Conservation (phyloP, 2,329 filamentous ascomycete species). For the Verticillium zaregamsianum region DNA sequence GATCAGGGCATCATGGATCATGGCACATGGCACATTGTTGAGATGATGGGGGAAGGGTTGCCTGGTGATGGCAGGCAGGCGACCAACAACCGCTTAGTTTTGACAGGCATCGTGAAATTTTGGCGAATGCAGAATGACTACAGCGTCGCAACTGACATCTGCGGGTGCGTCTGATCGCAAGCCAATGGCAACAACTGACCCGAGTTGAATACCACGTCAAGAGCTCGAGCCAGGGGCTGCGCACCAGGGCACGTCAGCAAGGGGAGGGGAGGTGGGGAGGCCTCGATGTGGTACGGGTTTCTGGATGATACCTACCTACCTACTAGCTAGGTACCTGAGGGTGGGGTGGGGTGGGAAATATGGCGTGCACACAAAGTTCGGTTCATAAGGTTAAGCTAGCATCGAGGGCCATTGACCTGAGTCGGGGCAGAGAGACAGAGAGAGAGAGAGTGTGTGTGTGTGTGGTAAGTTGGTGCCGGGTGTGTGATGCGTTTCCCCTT, state of each 20-base stretch:
- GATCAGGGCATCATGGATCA: not conserved
- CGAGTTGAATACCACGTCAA: not conserved
- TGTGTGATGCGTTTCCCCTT: too few relatives aligned
- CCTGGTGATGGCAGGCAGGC: not conserved
- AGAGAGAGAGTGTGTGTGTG: too few relatives aligned
- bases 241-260: not conserved
- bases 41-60: not conserved
- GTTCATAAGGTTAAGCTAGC: not conserved
- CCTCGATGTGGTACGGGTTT: not conserved
- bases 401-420: not conserved
- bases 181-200: not conserved
- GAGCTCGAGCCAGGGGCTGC: not conserved
- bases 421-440: not conserved
- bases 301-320: too few relatives aligned
- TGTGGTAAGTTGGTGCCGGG: too few relatives aligned
- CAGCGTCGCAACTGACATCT: not conserved
- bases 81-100: not conserved
- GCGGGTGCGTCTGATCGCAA: not conserved
- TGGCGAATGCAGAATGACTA: not conserved
- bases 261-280: not conserved
- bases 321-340: too few relatives aligned
- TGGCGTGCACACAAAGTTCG: not conserved
- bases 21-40: not conserved
- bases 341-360: too few relatives aligned
- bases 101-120: not conserved